phyloP scores from a whole-genome alignment of 2,329 filamentous ascomycete species.

The Hyphodiscus sp. region DNA sequence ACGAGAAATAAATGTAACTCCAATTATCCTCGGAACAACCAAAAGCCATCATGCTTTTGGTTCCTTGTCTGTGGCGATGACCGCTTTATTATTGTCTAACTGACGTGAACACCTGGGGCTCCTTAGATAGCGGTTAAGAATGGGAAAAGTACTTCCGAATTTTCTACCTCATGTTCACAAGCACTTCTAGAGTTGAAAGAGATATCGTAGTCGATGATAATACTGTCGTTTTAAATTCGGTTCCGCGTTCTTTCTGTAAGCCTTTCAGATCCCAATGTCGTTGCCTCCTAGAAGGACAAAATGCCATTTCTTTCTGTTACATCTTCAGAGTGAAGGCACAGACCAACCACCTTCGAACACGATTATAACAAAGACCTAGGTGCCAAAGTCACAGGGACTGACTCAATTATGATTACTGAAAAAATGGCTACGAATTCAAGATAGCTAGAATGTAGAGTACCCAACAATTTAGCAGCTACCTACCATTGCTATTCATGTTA shows the following conservation, averaged over 20 bases:
- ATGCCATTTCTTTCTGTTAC: slow-evolving; percentile 20
- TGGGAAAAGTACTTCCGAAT: neutral
- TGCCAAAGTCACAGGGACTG: slow-evolving; percentile 14
- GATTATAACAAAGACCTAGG: neutral
- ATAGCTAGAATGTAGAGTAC: slow-evolving; percentile 16
- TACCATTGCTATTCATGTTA: slow-evolving; percentile 19
- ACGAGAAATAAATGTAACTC: no score
- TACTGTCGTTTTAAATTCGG: neutral
- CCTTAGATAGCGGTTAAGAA: slow-evolving; percentile 4
- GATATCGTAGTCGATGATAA: neutral
- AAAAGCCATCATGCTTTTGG: neutral
- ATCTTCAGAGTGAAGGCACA: slow-evolving; percentile 9
- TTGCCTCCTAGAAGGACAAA: neutral
- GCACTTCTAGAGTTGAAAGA: neutral
- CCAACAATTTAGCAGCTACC: slow-evolving; percentile 15
- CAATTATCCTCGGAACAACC: neutral
- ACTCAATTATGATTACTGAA: slow-evolving; percentile 12
- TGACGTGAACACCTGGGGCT: neutral
- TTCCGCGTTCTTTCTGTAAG: neutral
- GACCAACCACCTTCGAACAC: no score
- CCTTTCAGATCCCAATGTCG: neutral
- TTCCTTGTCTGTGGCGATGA: neutral
- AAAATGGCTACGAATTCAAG: slow-evolving; percentile 18
- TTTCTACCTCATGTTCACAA: neutral
- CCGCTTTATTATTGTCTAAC: neutral